Percentiles rank a stretch among this genome's conserved stretches.
Conservation (phyloP, 1,284 basidiomycete species). For the Microbotryomycetes sp. region DNA sequence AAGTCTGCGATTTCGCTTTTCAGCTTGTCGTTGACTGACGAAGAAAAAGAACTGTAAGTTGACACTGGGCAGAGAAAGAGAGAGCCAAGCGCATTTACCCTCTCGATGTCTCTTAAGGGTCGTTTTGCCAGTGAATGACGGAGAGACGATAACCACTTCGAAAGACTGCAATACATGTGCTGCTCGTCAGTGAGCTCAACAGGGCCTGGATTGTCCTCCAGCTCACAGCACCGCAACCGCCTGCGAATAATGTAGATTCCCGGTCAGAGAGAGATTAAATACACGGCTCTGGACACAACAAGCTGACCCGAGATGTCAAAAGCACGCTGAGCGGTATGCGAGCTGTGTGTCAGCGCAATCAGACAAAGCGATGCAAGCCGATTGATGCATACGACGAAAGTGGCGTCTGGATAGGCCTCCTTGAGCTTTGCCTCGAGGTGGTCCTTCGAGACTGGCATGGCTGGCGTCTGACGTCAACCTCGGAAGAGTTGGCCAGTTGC, state of each 20-base stretch:
- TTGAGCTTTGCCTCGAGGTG: constrained; percentile 20
- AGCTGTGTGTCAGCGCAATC: neutral
- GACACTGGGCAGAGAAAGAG: neutral
- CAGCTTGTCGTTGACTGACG: constrained; percentile 43
- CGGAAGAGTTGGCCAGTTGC: no score
- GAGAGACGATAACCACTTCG: constrained; percentile 36
- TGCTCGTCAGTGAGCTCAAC: neutral
- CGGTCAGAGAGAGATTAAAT: no score
- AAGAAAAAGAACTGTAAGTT: neutral
- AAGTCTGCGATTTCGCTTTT: constrained; percentile 44
- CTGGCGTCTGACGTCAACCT: no score
- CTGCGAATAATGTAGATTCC: constrained; percentile 3
- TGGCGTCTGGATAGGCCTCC: constrained; percentile 15
- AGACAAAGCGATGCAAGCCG: no score
- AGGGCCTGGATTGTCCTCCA: neutral
- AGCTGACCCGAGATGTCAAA: constrained; percentile 32
- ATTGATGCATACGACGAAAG: constrained; percentile 14
- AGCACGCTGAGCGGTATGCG: no score
- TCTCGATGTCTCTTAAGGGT: constrained; percentile 36
- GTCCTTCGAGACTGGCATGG: constrained; percentile 20
- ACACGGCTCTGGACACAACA: neutral
- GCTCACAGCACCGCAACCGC: constrained; percentile 29
- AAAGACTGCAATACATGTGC: constrained; percentile 25
- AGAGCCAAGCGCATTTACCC: constrained; percentile 13
- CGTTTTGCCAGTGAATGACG: constrained; percentile 34